A percentile compares a stretch with the other conserved stretches of the same genome.
phyloP scores from a whole-genome alignment of 148 eudicot species.

The Mesembryanthemum crystallinum region DNA sequence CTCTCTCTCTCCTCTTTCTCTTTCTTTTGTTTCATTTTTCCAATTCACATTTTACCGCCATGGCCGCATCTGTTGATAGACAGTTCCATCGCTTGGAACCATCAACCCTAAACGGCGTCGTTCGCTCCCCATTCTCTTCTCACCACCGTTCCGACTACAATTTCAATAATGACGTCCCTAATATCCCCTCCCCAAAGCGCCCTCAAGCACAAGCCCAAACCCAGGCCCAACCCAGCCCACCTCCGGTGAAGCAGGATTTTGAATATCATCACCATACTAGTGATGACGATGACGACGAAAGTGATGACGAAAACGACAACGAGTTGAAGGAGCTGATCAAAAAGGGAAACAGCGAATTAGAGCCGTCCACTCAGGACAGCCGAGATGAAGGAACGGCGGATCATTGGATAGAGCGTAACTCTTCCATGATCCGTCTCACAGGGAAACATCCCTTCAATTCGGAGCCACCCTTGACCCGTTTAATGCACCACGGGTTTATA shows the following conservation, averaged over 20 bases:
- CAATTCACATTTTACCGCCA: slow-evolving; percentile 6
- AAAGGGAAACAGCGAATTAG: slow-evolving; percentile 51
- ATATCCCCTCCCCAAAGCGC: not conserved
- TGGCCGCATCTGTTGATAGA: slow-evolving; percentile 84
- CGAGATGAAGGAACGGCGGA: slow-evolving; percentile 82
- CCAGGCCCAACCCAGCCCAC: not conserved
- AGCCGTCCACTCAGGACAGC: slow-evolving; percentile 49
- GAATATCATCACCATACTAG: slow-evolving; percentile 16
- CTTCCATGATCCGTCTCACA: slow-evolving; percentile 75
- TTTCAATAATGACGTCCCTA: slow-evolving; percentile 16
- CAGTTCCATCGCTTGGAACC: slow-evolving; percentile 35
- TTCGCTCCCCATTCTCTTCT: slow-evolving; percentile 26
- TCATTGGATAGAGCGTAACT: slow-evolving; percentile 73
- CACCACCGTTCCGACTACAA: slow-evolving; percentile 43
- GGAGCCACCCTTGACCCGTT: slow-evolving; percentile 74
- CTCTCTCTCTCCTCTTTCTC: not conserved
- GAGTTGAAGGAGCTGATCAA: slow-evolving; percentile 30
- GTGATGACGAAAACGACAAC: slow-evolving; percentile 23
- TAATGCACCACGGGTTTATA: slow-evolving; percentile 93
- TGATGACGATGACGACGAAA: slow-evolving; percentile 40
- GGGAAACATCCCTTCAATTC: slow-evolving; percentile 96
- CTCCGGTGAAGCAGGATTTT: not conserved
- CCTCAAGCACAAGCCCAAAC: not conserved
- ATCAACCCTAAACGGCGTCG: slow-evolving; percentile 35
- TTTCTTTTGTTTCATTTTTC: no score